These are phyloP conservation scores for Phytophthora syringae DNA, from an alignment of 352 stramenopile species.

Conservation along the genomic window DNA sequence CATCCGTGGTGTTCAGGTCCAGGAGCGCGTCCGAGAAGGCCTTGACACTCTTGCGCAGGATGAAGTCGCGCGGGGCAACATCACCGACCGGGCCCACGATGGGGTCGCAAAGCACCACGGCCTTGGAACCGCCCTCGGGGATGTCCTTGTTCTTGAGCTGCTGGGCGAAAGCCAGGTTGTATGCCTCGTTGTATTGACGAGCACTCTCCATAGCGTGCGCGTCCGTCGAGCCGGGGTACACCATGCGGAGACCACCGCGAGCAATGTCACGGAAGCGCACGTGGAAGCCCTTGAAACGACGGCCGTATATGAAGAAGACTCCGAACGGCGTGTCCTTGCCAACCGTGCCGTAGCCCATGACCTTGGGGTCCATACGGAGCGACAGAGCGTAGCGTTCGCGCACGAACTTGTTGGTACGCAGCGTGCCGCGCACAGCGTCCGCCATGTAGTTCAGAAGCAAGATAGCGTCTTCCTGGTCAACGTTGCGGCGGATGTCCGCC, in stretches of 20 bases:
- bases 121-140: conserved; percentile 85
- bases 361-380: conserved; percentile 75
- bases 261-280: conserved; percentile 87
- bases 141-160: conserved; percentile 93
- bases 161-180: conserved; percentile 87
- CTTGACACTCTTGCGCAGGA: conserved; percentile 97
- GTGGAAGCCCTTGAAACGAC: conserved; percentile 94
- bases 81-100: conserved; percentile 77
- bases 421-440: conserved; percentile 73
- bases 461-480: conserved; percentile 80
- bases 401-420: conserved; percentile 88
- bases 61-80: conserved; percentile 83
- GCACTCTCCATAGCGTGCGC: conserved; percentile 69
- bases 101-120: conserved; percentile 80
- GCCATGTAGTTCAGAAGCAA: conserved; percentile 79
- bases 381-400: conserved; percentile 82
- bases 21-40: conserved; percentile 93
- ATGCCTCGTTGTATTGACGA: conserved; percentile 85
- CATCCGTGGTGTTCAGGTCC: conserved; percentile 80
- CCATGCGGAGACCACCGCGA: conserved; percentile 77
- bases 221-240: conserved; percentile 74
- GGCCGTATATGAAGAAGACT: conserved; percentile 97
- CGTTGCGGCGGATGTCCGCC: conserved; percentile 77
- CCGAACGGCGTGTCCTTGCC: conserved; percentile 94
- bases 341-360: conserved; percentile 85